Evolutionary conservation across 257 asterid genomes (phyloP), one percentile per base, ranked within the genome.

Genomic region (Verbena officinalis): DNA sequence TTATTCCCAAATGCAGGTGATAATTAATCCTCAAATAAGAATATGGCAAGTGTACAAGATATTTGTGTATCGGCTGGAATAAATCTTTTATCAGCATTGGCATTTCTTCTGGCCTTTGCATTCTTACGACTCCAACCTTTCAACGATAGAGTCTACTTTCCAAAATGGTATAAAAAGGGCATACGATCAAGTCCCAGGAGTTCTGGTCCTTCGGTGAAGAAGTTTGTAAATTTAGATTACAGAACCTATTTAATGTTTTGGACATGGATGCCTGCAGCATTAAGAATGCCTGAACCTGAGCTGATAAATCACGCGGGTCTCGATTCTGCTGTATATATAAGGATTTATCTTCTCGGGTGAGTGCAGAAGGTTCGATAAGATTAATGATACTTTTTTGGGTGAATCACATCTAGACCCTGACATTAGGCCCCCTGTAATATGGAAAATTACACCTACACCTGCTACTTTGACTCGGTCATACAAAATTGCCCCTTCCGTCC

Each of bases 181-280:
- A 82, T 85, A 76, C 73, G 98, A 66, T 87, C 88, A 48, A 85
- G 95, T 71, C 98, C 98, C 1, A 81, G 80, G 79, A 77, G 86
- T 30, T 75, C 96, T 0, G 95, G 95, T 43, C 61, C 86, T 56
- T 31, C 71, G 64, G 60, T 88, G 70, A 83, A 65, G 68, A 82
- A 80, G 71, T 71, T 91, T 43, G 82, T 91, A 45, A 91, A 91
- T 71, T 61, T 81, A 59, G 98, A 91, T 63, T 16, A 63, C 58
- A 79, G 77, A 62, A 81, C 84, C 5, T 91, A 91, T 72, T 64
- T 91, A 62, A 85, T 70, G 79, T 91, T 91, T 77, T 89, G 91
- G 91, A 86, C 70, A 8, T 91, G 98, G 98, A 91, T 89, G 98
- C 98, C 98, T 43, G 98, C 91, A 43, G 98, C 98, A 58, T 73